Evolutionary conservation across 2,329 filamentous ascomycete genomes (phyloP), one percentile per base, ranked within the genome.

Genomic region (Aspergillus ochraceus): DNA sequence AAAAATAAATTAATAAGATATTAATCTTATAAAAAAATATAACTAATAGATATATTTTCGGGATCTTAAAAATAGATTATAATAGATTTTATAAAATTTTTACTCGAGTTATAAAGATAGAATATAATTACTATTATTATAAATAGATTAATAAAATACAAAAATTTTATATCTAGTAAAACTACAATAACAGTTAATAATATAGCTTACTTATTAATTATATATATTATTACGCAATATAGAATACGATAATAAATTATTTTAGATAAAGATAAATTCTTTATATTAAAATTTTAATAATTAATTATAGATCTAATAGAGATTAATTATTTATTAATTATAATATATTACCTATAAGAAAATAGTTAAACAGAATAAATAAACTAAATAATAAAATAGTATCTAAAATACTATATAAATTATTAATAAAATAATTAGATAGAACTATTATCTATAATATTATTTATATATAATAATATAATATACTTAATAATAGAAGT

Each of bases 381-480:
- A 36, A 54, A 57, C 22, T 50, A 57, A n/a, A 57, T 30, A 20
- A 17, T 60, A 22, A 19, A 60, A 56, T 39, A 55, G 2, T 60
- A 60, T 32, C 29, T 60, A 49, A 19, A 10, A 30, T 54, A 60
- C 22, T 56, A 60, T 57, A 49, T 58, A 30, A 58, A 58, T 26
- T 58, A 58, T 19, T 30, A 54, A 39, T 20, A 58, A 20, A 11
- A 58, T 26, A 30, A 59, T 59, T 60, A 54, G 20, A 49, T 50
- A 45, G 26, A 45, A 45, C 42, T 54, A 20, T 46, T 57, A 57
- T n/a, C 11, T 19, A 52, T 52, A 46, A 22, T 12, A 36, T 24
- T 52, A 26, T 55, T 52, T 46, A 46, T 45, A 58, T 54, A 55
- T 17, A 55, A 54, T 45, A 54, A 54, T 6, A 4, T 4, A 4